Evolutionary conservation across 805 yeast genomes (phyloP).

Genomic region (Yarrowia sp.): DNA sequence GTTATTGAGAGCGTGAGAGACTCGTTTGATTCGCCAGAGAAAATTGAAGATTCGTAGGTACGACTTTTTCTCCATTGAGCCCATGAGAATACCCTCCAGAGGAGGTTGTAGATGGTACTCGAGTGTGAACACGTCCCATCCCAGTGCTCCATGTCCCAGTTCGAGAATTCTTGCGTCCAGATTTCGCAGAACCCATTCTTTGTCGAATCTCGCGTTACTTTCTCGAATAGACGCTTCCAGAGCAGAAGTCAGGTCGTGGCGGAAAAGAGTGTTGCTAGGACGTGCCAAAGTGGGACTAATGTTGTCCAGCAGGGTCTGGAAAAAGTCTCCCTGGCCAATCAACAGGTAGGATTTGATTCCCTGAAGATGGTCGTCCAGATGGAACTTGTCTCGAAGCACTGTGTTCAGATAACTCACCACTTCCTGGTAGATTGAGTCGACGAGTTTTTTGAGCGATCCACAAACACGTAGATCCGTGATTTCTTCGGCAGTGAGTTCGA

Average conservation of each 20-base stretch:
- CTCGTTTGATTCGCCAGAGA: slow-evolving; percentile 72
- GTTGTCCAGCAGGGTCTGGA: slow-evolving; percentile 57
- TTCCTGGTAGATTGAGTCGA: slow-evolving; percentile 45
- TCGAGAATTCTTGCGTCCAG: slow-evolving; percentile 83
- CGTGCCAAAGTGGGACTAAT: slow-evolving; percentile 53
- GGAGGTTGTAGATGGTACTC: slow-evolving; percentile 60
- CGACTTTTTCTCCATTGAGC: slow-evolving; percentile 44
- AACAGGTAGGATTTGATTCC: slow-evolving; percentile 64
- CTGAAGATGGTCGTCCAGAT: slow-evolving; percentile 51
- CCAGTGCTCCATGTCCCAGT: slow-evolving; percentile 65
- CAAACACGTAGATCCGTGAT: slow-evolving; percentile 25
- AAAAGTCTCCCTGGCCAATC: slow-evolving; percentile 77
- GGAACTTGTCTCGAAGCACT: slow-evolving; percentile 49
- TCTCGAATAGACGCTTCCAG: slow-evolving; percentile 59
- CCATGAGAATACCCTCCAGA: slow-evolving; percentile 53
- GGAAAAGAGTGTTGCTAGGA: slow-evolving; percentile 60
- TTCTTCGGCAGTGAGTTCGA: slow-evolving; percentile 17
- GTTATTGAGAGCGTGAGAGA: slow-evolving; percentile 49
- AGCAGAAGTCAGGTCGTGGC: slow-evolving; percentile 62
- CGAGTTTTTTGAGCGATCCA: slow-evolving; percentile 32
- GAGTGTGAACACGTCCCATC: slow-evolving; percentile 91
- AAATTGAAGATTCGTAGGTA: slow-evolving; percentile 82
- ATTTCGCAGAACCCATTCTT: slow-evolving; percentile 45
- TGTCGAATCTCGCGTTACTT: slow-evolving; percentile 38
- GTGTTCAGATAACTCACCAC: slow-evolving; percentile 51